Conservation (phyloP, 352 stramenopile genomes). For the Phytophthora idaei region DNA sequence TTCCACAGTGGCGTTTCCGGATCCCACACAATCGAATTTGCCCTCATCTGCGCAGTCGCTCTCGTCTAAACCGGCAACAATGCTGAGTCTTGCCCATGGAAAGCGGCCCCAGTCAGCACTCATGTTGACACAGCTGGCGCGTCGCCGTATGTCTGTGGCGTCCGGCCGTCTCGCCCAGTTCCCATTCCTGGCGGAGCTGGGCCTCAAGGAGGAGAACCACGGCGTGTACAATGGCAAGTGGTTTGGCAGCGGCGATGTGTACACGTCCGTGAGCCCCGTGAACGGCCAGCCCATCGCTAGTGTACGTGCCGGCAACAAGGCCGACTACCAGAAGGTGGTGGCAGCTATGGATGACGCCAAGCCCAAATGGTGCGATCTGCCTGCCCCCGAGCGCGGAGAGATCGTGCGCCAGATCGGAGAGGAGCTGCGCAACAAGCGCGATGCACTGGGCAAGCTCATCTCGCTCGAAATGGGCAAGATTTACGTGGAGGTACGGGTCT, state of each 20-base stretch:
- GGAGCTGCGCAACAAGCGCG: conserved; percentile 88
- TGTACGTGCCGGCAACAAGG: conserved; percentile 77
- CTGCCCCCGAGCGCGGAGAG: conserved; percentile 88
- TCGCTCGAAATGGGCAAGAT: conserved; percentile 95
- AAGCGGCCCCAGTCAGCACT: conserved; percentile 19
- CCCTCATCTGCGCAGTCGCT: conserved; percentile 4
- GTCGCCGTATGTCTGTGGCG: conserved; percentile 39
- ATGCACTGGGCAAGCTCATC: conserved; percentile 91
- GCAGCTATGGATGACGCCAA: conserved; percentile 86
- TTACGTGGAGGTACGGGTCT: conserved; percentile 69
- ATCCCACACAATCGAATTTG: conserved; percentile 38
- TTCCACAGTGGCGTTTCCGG: conserved; percentile 16
- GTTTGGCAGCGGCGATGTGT: conserved; percentile 83
- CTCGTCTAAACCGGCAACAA: background rate
- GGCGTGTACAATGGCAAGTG: conserved; percentile 89
- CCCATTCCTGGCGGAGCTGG: conserved; percentile 83
- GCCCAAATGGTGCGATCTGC: conserved; percentile 81
- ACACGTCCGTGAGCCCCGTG: conserved; percentile 85
- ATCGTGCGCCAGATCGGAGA: conserved; percentile 93
- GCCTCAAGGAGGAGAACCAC: conserved; percentile 82
- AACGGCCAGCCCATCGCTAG: conserved; percentile 86
- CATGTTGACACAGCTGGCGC: conserved; percentile 27
- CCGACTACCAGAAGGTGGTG: conserved; percentile 88
- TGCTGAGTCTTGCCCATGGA: conserved; percentile 32
- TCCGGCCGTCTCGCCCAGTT: conserved; percentile 41